Base-by-base conservation (phyloP, 495 filamentous ascomycete species). In the Terfezia boudieri region DNA sequence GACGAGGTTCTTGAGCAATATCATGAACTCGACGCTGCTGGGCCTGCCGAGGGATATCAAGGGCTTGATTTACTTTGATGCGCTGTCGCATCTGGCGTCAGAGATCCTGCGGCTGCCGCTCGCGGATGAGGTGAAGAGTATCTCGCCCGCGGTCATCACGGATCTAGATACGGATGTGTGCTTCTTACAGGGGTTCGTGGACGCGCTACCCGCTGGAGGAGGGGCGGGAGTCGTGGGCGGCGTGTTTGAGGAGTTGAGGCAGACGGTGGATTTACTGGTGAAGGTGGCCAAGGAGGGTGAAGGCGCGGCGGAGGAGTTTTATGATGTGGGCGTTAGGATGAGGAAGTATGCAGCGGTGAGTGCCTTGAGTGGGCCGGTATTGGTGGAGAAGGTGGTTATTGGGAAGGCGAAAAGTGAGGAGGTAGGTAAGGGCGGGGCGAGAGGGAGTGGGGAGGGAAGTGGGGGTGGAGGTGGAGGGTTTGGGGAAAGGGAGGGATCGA, bases 41-140 rank as follows among this genome's bases (percentile, higher is more conserved):
- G 88, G 87, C 11, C 73, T 98, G 32, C 90, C 90, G 0, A 80
- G 83, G 4, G 85, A 93, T 59, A 96, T 98, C 68, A 94, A 95
- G 67, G 86, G 92, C 64, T 76, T 95, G 36, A 94, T 98, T 57
- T 96, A 96, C 67, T 95, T 95, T 59, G 89, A 95, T 65, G 92
- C 92, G 2, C 74, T 98, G 55, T 84, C 79, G 55, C 89, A 96
- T 66, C 86, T 92, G 6, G 80, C 86, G 8, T 80, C 80, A 55
- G 84, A 81, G 70, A 90, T 98, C 36, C 70, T 98, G 49, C 81
- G 79, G n/a, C 79, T 93, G 53, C 85, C 90, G 1, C 73, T 96
- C 7, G 82, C 84, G 10, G 71, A 78, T 0, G 77, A 80, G 20
- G 86, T 94, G 50, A 84, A 76, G 59, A 77, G 74, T 57, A 95